phyloP scores from a whole-genome alignment of 345 rosid genomes.

The Ceriops decandra region DNA sequence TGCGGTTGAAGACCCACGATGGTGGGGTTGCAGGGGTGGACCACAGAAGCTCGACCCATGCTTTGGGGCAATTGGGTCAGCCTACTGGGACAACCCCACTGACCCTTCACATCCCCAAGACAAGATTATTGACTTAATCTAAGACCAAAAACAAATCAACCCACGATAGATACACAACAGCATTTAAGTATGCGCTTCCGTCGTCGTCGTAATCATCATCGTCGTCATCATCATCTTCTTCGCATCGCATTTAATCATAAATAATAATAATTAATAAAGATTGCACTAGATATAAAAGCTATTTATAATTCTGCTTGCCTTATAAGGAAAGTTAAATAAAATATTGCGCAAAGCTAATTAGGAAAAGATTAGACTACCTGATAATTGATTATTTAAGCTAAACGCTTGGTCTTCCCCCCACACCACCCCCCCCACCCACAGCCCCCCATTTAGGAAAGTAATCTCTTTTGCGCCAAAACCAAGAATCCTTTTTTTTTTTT shows the following conservation, averaged over 20 bases:
- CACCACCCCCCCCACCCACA: too few species aligned
- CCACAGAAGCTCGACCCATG: conserved; percentile 10
- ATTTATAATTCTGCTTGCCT: conserved; percentile 21
- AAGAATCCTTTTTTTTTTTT: neutral
- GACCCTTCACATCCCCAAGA: conserved; percentile 7
- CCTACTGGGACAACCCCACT: neutral
- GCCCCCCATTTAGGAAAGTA: neutral
- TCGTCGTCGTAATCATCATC: conserved; percentile 1
- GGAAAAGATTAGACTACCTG: neutral
- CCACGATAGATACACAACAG: conserved; percentile 8
- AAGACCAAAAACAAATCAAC: conserved; percentile 30
- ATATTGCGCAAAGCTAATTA: neutral
- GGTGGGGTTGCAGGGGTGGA: neutral
- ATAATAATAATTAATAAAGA: neutral
- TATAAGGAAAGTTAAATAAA: conserved; percentile 32
- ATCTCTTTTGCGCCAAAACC: too few species aligned
- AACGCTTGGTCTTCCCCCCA: neutral
- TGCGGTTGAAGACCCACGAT: neutral
- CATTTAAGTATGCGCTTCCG: too few species aligned
- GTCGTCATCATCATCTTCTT: neutral
- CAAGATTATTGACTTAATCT: conserved; percentile 37
- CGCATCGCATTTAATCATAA: neutral
- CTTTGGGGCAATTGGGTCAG: conserved; percentile 1
- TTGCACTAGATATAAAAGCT: too few species aligned
- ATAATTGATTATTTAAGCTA: neutral